A percentile compares a stretch with the other conserved stretches of the same genome.
These are phyloP conservation scores for Amanita rubescens DNA, from an alignment of 768 basidiomycete genomes.

Conservation along the genomic window DNA sequence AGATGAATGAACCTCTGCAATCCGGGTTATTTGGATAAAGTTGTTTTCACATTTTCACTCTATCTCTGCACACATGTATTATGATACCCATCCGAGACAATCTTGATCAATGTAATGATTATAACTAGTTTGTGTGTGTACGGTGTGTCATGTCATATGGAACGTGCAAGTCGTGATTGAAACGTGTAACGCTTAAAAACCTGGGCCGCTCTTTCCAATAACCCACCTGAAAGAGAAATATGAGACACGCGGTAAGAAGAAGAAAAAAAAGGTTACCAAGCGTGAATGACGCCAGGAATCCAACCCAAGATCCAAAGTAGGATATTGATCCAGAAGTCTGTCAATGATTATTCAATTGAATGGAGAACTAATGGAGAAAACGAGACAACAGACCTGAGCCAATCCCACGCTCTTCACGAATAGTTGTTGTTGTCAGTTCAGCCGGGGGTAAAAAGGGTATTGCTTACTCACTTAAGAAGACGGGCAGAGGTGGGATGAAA, in stretches of 20 bases:
- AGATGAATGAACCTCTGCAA: constrained; percentile 25
- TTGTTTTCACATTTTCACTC: not conserved
- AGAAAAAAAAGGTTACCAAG: constrained; percentile 23
- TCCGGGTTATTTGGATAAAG: constrained; percentile 1
- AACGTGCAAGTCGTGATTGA: not conserved
- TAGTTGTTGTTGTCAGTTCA: not conserved
- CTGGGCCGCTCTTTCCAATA: not conserved
- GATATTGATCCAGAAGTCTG: constrained; percentile 9
- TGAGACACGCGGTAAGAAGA: not conserved
- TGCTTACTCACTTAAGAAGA: constrained; percentile 3
- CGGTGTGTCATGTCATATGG: too few species aligned
- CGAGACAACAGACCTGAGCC: not conserved
- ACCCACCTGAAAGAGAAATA: not conserved
- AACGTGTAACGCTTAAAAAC: not conserved
- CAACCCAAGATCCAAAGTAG: constrained; percentile 26
- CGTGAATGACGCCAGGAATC: constrained; percentile 40
- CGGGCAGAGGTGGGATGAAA: constrained; percentile 5
- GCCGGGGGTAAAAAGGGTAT: not conserved
- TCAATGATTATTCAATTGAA: not conserved
- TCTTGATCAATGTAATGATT: not conserved
- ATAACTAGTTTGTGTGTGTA: too few species aligned
- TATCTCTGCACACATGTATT: not conserved
- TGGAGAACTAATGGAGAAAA: not conserved
- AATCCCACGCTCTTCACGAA: not conserved
- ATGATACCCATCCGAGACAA: constrained; percentile 4